phyloP scores from a whole-genome alignment of 164 flowering plant genomes.

The Chimonanthus salicifolius region DNA sequence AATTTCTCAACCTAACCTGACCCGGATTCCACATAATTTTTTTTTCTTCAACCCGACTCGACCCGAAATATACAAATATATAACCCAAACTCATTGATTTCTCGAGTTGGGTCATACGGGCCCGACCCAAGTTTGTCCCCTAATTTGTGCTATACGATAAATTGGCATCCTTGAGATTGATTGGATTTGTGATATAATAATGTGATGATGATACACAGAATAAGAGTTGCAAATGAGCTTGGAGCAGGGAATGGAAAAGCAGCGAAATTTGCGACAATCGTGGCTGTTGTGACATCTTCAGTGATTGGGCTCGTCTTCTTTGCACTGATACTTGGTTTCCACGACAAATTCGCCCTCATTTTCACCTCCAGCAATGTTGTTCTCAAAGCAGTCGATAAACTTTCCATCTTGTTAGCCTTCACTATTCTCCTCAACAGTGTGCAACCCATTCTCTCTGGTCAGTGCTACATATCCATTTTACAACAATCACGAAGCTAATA shows the following conservation, averaged over 20 bases:
- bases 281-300: slow-evolving; percentile 35
- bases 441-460: slow-evolving; percentile 65
- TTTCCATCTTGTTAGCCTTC: slow-evolving; percentile 39
- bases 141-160: too few species aligned
- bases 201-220: slow-evolving; percentile 25
- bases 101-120: too few species aligned
- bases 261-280: slow-evolving; percentile 50
- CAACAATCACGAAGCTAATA: neutral
- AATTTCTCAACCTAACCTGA: too few species aligned
- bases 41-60: too few species aligned
- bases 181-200: too few species aligned
- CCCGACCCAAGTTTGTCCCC: too few species aligned
- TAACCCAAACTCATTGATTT: neutral
- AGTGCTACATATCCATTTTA: neutral
- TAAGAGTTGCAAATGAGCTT: slow-evolving; percentile 65
- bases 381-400: slow-evolving; percentile 25
- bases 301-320: slow-evolving; percentile 42
- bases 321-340: slow-evolving; percentile 26
- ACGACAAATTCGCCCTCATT: slow-evolving; percentile 31
- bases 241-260: slow-evolving; percentile 60
- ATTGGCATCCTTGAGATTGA: too few species aligned
- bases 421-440: slow-evolving; percentile 57
- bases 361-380: slow-evolving; percentile 41
- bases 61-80: neutral
- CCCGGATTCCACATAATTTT: too few species aligned